These are phyloP conservation scores for Brassica carinata DNA, from an alignment of 345 rosid species.

Conservation along the genomic window DNA sequence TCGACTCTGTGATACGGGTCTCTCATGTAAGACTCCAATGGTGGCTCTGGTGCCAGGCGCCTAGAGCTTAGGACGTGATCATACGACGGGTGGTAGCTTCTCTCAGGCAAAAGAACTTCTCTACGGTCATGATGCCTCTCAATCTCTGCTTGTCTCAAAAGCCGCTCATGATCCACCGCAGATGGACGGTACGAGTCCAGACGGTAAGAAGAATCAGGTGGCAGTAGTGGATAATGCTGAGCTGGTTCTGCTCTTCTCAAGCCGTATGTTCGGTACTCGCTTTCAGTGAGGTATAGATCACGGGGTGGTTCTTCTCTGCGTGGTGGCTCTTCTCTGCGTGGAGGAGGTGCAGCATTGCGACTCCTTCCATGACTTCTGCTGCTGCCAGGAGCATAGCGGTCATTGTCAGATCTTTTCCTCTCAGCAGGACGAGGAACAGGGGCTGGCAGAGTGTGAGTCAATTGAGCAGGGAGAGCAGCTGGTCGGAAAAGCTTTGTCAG, in stretches of 20 bases:
- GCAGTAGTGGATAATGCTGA: slow-evolving; percentile 32
- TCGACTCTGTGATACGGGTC: slow-evolving; percentile 42
- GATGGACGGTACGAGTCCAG: slow-evolving; percentile 45
- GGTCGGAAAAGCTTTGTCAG: slow-evolving; percentile 72
- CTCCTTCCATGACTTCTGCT: slow-evolving; percentile 24
- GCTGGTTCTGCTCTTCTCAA: slow-evolving; percentile 56
- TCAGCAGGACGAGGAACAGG: slow-evolving; percentile 39
- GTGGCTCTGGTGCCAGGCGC: slow-evolving; percentile 29
- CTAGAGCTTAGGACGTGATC: slow-evolving; percentile 42
- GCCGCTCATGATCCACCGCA: slow-evolving; percentile 44
- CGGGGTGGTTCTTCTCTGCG: slow-evolving; percentile 59
- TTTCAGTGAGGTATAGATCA: slow-evolving; percentile 61
- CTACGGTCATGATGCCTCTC: slow-evolving; percentile 42
- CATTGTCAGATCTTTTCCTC: slow-evolving; percentile 42
- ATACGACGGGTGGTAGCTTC: slow-evolving; percentile 48
- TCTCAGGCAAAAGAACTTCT: slow-evolving; percentile 44
- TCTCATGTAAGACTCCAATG: slow-evolving; percentile 47
- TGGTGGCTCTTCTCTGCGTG: slow-evolving; percentile 23
- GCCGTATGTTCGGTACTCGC: slow-evolving; percentile 70
- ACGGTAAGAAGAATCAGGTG: slow-evolving; percentile 33
- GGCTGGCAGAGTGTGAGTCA: slow-evolving; percentile 32
- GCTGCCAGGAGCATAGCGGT: slow-evolving; percentile 37
- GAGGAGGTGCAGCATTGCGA: slow-evolving; percentile 40
- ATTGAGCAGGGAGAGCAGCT: slow-evolving; percentile 43
- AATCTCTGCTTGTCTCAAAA: slow-evolving; percentile 45